Percentiles rank a stretch among this genome's conserved stretches.
phyloP scores from a whole-genome alignment of 306 rosid species.

The Parietaria judaica region DNA sequence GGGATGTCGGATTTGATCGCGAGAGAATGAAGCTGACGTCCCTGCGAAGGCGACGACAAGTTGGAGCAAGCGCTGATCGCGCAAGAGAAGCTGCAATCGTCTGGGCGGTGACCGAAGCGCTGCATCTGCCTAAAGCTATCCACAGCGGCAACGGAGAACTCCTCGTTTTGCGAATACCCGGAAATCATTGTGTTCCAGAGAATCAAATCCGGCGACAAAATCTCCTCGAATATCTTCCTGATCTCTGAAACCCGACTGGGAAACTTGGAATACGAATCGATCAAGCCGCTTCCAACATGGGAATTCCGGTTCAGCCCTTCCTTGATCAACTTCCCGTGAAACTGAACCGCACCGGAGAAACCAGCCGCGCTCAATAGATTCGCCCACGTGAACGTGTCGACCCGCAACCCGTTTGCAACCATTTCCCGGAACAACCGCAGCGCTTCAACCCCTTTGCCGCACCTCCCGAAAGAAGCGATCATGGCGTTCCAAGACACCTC shows the following conservation, averaged over 20 bases:
- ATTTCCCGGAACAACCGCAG: slow-evolving; percentile 54
- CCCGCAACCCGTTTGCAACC: slow-evolving; percentile 36
- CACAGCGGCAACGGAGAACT: slow-evolving; percentile 59
- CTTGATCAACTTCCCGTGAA: slow-evolving; percentile 70
- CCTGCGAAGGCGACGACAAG: slow-evolving; percentile 64
- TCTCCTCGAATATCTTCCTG: slow-evolving; percentile 62
- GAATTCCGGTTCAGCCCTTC: slow-evolving; percentile 68
- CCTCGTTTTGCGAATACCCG: slow-evolving; percentile 59
- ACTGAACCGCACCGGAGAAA: slow-evolving; percentile 64
- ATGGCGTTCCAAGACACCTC: slow-evolving; percentile 77
- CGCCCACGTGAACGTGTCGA: slow-evolving; percentile 78
- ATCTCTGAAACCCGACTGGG: slow-evolving; percentile 53
- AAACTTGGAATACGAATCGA: slow-evolving; percentile 78
- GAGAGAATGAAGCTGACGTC: slow-evolving; percentile 66
- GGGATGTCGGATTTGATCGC: slow-evolving; percentile 68
- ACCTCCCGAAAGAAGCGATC: slow-evolving; percentile 67
- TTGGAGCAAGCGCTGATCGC: slow-evolving; percentile 70
- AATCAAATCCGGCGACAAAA: slow-evolving; percentile 59
- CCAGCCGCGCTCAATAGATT: slow-evolving; percentile 68
- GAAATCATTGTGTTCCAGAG: slow-evolving; percentile 87
- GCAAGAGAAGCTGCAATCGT: slow-evolving; percentile 72
- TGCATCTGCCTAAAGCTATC: slow-evolving; percentile 55
- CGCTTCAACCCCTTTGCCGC: slow-evolving; percentile 51
- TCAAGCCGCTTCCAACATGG: slow-evolving; percentile 74
- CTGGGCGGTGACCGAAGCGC: slow-evolving; percentile 42